Percentiles rank a stretch among this genome's conserved stretches.
Conservation (phyloP, 2,329 filamentous ascomycete species). For the Periconia digitata region DNA sequence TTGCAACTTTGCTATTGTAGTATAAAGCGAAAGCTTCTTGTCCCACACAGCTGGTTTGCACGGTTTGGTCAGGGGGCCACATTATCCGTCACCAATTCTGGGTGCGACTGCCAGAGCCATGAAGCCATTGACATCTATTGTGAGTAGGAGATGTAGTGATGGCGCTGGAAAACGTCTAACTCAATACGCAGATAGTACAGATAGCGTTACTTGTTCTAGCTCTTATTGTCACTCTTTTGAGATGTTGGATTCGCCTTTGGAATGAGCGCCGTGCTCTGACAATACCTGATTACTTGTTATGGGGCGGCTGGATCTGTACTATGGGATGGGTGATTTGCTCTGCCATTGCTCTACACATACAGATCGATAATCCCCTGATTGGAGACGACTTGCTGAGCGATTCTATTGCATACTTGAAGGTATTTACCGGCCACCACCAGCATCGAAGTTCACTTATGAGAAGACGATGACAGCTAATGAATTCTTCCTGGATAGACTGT, state of each 20-base stretch:
- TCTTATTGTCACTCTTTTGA: slow-evolving; percentile 15
- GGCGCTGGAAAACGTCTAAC: too few relatives aligned
- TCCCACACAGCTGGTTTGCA: too few relatives aligned
- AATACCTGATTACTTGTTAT: slow-evolving; percentile 21
- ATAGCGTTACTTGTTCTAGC: slow-evolving; percentile 17
- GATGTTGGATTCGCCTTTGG: slow-evolving; percentile 19
- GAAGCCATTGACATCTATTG: too few relatives aligned
- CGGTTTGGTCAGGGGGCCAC: too few relatives aligned
- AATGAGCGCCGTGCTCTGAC: slow-evolving; percentile 18
- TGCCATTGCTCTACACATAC: slow-evolving; percentile 15
- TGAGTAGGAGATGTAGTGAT: too few relatives aligned
- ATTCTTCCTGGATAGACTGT: slow-evolving; percentile 18
- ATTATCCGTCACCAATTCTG: too few relatives aligned
- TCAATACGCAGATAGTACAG: slow-evolving; percentile 3
- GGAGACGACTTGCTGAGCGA: slow-evolving; percentile 8
- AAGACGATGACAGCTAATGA: slow-evolving; percentile 17
- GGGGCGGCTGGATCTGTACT: slow-evolving; percentile 21
- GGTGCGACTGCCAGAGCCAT: too few relatives aligned
- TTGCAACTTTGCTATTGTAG: too few relatives aligned
- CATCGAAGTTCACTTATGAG: slow-evolving; percentile 2
- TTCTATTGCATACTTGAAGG: too few relatives aligned
- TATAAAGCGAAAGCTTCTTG: too few relatives aligned
- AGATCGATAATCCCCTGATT: slow-evolving; percentile 17
- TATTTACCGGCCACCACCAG: too few relatives aligned
- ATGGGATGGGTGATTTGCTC: slow-evolving; percentile 22